Base-by-base conservation (phyloP, 2,329 filamentous ascomycete species). In the Cercospora beticola region DNA sequence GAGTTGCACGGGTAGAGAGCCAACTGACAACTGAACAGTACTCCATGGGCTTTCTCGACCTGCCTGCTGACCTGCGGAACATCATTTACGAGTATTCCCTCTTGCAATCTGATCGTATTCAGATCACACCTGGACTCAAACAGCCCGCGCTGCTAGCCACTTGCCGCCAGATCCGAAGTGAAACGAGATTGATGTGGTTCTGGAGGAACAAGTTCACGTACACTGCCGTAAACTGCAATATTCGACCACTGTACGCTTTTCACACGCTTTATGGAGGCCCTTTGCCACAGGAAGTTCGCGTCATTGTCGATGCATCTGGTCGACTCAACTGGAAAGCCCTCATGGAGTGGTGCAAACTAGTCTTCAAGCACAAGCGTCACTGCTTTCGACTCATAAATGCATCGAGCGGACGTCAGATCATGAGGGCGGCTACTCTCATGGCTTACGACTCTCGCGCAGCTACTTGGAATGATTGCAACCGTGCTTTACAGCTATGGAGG, bases 101-200 rank as follows among this genome's bases (percentile, higher is more conserved):
- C 2, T 6, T 57, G 26, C 2, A 57, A 18, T 10, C 31, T 10
- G 9, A 16, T n/a, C 33, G 64, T n/a, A 59, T 46, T n/a, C 14
- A 6, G 6, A 23, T 33, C 4, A 30, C 26, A 7, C n/a, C 12
- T 16, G 21, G 18, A 18, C 36, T 59, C n/a, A 49, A 61, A 49
- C 56, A 26, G 5, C 54, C 46, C 9, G 31, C 36, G 10, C 28
- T 65, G 26, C 56, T 65, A 6, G 14, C 14, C 3, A 61, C 64
- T n/a, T 65, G 64, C n/a, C 64, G 64, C 12, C 64, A 65, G 21
- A 65, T 61, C 43, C 54, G 56, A 43, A 33, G 23, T n/a, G 64
- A 65, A 30, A 31, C 54, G 28, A 31, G 9, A 4, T 10, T 30
- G 14, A 18, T 57, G 54, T 57, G 54, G 54, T 57, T 57, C 54